Base-by-base conservation (phyloP, 129 eudicot species). In the Lactuca sativa region DNA sequence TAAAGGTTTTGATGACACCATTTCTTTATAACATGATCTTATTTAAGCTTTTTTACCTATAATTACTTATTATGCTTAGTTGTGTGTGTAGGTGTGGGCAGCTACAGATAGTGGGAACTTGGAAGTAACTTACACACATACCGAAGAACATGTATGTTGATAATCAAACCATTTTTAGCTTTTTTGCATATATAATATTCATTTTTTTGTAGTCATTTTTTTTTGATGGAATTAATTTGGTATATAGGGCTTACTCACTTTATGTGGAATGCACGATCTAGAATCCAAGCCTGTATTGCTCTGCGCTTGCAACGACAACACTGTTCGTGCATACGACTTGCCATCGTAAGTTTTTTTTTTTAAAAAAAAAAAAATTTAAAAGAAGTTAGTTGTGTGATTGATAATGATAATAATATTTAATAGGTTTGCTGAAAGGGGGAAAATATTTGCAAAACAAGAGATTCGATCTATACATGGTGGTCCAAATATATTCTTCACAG, bases 351-450 rank as follows among this genome's bases (percentile, higher is more conserved):
- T 84, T 69, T 69, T 21, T 75, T 17, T 61, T 61, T 32, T 3
- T n/a, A n/a, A 21, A 21, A 21, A 21, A 21, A 21, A 21, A 6
- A 17, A 15, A 4, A 14, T 9, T 2, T 25, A 25, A 25, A 25
- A 25, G 30, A 25, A 25, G 30, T 25, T 25, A 25, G 30, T 25
- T 25, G 30, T 25, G 30, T 25, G 30, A 25, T 25, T 25, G 30
- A 25, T 25, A 1, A 25, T 25, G 30, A 25, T 25, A 25, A 0
- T 25, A 25, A 25, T 25, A 25, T 25, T 7, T 33, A 49, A 12
- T 76, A 93, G 98, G 41, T 93, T 89, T 78, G 77, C 86, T 0
- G 98, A 93, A 83, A 89, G 96, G 62, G 98, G 95, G 0, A 93
- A 89, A 79, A 86, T 93, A 64, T 85, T 58, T 17, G 75, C 95